Percentiles rank a stretch among this genome's conserved stretches.
phyloP scores from a whole-genome alignment of 345 rosid genomes.

The Erodium maritimum region DNA sequence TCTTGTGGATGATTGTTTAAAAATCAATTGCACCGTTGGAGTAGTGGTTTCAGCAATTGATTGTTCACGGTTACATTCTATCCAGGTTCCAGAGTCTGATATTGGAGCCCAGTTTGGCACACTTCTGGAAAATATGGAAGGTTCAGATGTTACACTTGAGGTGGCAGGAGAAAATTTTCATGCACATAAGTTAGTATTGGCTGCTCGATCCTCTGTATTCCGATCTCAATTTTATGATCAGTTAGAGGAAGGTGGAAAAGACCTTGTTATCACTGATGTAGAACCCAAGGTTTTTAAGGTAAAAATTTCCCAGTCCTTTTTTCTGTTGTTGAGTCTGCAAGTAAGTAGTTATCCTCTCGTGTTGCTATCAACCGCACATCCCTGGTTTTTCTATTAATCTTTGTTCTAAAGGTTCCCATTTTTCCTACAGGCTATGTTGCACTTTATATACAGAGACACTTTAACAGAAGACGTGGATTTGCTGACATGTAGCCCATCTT shows the following conservation, averaged over 20 bases:
- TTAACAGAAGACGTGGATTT: slow-evolving; percentile 44
- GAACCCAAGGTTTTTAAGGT: slow-evolving; percentile 59
- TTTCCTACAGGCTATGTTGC: slow-evolving; percentile 35
- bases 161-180: slow-evolving; percentile 45
- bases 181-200: slow-evolving; percentile 59
- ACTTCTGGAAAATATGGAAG: slow-evolving; percentile 45
- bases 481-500: slow-evolving; percentile 22
- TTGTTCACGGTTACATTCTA: slow-evolving; percentile 30
- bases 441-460: slow-evolving; percentile 42
- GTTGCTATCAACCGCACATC: background rate
- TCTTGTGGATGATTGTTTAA: slow-evolving; percentile 56
- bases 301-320: background rate
- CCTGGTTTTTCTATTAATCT: too few species aligned
- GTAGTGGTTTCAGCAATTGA: slow-evolving; percentile 47
- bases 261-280: slow-evolving; percentile 32
- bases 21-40: slow-evolving; percentile 60
- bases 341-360: background rate
- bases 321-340: too few species aligned
- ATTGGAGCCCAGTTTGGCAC: slow-evolving; percentile 47
- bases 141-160: slow-evolving; percentile 44
- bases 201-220: slow-evolving; percentile 50
- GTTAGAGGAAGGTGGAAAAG: slow-evolving; percentile 20
- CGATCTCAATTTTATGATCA: slow-evolving; percentile 30
- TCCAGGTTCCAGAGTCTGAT: slow-evolving; percentile 51
- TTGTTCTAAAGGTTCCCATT: background rate